Evolutionary conservation across 768 basidiomycete species (phyloP).

Genomic region (Auricularia sp.): DNA sequence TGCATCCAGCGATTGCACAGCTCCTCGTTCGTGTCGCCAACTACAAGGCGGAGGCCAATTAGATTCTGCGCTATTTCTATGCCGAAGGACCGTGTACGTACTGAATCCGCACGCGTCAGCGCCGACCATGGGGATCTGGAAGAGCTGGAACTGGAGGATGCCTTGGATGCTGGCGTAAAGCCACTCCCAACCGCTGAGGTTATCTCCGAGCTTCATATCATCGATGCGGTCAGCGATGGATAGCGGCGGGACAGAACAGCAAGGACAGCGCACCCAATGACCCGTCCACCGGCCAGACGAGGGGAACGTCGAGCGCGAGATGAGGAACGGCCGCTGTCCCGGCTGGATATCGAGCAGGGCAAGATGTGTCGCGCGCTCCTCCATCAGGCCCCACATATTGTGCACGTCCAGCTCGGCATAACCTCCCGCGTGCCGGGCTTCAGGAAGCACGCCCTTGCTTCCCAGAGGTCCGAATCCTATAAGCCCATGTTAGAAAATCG

Average conservation of each 20-base stretch:
- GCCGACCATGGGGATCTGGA: constrained; percentile 76
- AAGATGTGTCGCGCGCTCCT: constrained; percentile 53
- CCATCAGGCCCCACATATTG: constrained; percentile 64
- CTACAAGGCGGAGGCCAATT: constrained; percentile 12
- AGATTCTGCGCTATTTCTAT: neutral
- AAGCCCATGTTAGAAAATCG: neutral
- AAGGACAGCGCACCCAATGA: constrained; percentile 45
- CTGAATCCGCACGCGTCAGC: constrained; percentile 67
- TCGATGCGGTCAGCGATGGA: neutral
- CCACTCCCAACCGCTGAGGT: constrained; percentile 65
- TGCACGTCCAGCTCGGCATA: constrained; percentile 56
- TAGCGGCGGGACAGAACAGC: neutral
- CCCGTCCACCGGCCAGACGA: constrained; percentile 61
- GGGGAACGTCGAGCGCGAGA: constrained; percentile 59
- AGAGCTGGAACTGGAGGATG: constrained; percentile 71
- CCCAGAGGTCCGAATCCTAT: constrained; percentile 43
- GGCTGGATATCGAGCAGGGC: constrained; percentile 44
- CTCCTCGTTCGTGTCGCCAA: constrained; percentile 64
- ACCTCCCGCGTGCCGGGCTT: constrained; percentile 58
- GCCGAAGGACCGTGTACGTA: constrained; percentile 15
- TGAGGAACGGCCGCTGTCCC: constrained; percentile 59
- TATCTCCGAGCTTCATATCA: constrained; percentile 53
- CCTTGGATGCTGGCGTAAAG: constrained; percentile 63
- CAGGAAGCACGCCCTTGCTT: constrained; percentile 49
- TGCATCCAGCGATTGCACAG: constrained; percentile 85